phyloP scores from a whole-genome alignment of 768 basidiomycete species.

The Lactarius psammicola region DNA sequence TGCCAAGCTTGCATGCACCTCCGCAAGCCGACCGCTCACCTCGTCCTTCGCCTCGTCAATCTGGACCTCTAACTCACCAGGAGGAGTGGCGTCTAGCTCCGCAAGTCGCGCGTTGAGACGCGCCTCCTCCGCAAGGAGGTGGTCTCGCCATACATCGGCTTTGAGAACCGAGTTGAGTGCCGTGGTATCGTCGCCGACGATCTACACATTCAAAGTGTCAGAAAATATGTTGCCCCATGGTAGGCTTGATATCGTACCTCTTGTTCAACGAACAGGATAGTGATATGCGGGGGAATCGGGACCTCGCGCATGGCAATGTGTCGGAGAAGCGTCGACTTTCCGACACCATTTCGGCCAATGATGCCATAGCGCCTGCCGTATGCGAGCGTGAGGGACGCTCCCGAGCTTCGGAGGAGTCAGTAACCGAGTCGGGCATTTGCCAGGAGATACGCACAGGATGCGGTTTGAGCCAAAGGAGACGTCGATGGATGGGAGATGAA shows the following conservation, averaged over 20 bases:
- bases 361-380: conserved; percentile 89
- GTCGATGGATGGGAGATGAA: conserved; percentile 92
- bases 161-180: conserved; percentile 96
- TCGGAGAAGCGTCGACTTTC: conserved; percentile 93
- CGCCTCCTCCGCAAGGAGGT: conserved; percentile 81
- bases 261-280: conserved; percentile 97
- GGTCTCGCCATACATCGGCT: conserved; percentile 99
- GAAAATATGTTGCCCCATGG: neutral
- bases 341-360: conserved; percentile 77
- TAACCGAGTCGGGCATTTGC: conserved; percentile 9
- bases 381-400: conserved; percentile 83
- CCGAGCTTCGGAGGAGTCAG: conserved; percentile 49
- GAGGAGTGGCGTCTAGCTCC: conserved; percentile 64
- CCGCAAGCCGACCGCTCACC: conserved; percentile 72
- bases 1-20: conserved; percentile 86
- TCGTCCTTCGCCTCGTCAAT: conserved; percentile 87
- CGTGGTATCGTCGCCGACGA: conserved; percentile 88
- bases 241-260: conserved; percentile 54
- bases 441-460: conserved; percentile 61
- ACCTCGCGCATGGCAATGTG: conserved; percentile 95
- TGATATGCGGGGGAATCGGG: conserved; percentile 90
- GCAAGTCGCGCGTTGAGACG: conserved; percentile 69
- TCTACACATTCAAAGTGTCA: conserved; percentile 43
- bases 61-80: conserved; percentile 45
- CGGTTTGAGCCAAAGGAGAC: conserved; percentile 95